These are phyloP conservation scores for Gremmenia infestans DNA, from an alignment of 2,329 filamentous ascomycete genomes.

Conservation along the genomic window DNA sequence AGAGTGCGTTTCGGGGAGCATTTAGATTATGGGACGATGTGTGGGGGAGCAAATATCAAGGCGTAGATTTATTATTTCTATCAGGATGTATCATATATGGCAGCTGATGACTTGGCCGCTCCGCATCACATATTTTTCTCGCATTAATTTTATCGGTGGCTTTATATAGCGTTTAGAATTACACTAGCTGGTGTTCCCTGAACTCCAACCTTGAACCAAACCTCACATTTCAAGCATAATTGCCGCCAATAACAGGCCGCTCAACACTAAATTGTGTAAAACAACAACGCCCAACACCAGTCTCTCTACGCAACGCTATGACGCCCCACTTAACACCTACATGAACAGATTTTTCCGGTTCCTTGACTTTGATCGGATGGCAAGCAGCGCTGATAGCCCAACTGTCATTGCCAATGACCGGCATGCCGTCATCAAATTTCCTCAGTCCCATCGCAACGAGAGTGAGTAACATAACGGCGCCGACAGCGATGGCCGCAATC, in stretches of 20 bases:
- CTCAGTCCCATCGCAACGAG: not conserved
- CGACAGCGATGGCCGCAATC: slow-evolving; percentile 1
- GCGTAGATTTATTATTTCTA: no score
- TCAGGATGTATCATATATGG: no score
- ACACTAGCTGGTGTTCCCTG: no score
- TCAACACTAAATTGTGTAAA: not conserved
- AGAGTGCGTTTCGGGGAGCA: no score
- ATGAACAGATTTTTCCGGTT: no score
- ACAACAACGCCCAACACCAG: not conserved
- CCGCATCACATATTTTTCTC: no score
- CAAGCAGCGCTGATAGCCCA: slow-evolving; percentile 7
- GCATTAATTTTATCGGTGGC: no score
- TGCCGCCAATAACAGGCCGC: not conserved
- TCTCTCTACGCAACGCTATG: not conserved
- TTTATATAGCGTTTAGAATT: no score
- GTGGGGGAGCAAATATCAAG: no score
- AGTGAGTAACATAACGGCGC: not conserved
- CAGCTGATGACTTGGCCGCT: no score
- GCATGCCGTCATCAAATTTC: slow-evolving; percentile 1
- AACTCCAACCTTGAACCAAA: no score
- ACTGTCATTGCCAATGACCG: slow-evolving; percentile 4
- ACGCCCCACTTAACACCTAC: not conserved
- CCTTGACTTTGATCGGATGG: not conserved
- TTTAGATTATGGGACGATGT: no score
- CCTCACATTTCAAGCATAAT: not conserved